Evolutionary conservation across 2,329 filamentous ascomycete species (phyloP), one percentile per base, ranked within the genome.

Genomic region (Penicillium expansum): DNA sequence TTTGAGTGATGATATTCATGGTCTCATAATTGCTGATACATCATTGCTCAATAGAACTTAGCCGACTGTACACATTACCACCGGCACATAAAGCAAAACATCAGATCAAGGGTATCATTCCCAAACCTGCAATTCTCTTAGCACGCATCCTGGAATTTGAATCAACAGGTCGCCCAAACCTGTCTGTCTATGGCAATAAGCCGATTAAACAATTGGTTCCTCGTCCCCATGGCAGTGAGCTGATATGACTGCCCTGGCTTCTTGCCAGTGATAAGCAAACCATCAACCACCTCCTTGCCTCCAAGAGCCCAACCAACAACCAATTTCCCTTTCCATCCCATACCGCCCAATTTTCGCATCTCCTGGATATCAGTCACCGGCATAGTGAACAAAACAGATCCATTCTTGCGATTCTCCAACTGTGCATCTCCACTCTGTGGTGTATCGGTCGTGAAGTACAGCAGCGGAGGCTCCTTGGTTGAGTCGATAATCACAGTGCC

Each of bases 241-340:
- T 84, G 83, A 57, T 81, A 82, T 50, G 76, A 77, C 8, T 81
- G 74, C 0, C 85, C 82, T 22, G 63, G 69, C 16, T 74, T 73
- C 52, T 78, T 79, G 37, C 85, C 84, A 35, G 78, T 78, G 62
- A 93, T 84, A 63, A 89, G 80, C 62, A 94, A 67, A 0, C 89
- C 89, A 74, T 94, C 90, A 1, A 87, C 85, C 33, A 94, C 84
- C 71, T 92, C 86, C 39, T 85, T 80, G 0, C 85, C 82, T n/a
- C 62, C 62, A 66, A 90, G 81, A 0, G 88, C 86, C 90, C 90
- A 94, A 0, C 90, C 90, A 1, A 94, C 88, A 1, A 93, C 81
- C 39, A 94, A 75, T 76, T 91, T 93, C 1, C 86, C 86, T 74
- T 94, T 94, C 90, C 90, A 94, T 0, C 90, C 90, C 51, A 92